Conservation (phyloP, 148 eudicot genomes). For the Spergularia marina region DNA sequence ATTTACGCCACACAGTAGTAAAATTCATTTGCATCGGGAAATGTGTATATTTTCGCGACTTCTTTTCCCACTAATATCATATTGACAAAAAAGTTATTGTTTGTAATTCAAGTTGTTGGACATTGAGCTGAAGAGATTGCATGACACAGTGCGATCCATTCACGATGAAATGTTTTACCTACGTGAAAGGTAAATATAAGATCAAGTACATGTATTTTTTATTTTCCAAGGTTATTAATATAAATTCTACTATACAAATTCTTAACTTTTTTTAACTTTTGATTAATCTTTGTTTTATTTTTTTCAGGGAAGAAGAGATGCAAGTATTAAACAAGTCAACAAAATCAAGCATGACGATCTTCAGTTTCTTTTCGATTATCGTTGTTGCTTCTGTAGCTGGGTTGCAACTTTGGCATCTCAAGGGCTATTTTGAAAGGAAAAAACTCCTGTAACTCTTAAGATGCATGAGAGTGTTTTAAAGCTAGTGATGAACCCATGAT, state of each 20-base stretch:
- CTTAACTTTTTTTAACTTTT: background rate
- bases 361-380: slow-evolving; percentile 45
- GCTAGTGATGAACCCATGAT: too few relatives aligned
- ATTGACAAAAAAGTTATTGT: too few relatives aligned
- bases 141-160: slow-evolving; percentile 41
- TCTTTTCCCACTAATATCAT: too few relatives aligned
- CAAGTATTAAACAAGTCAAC: slow-evolving; percentile 50
- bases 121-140: slow-evolving; percentile 47
- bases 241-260: background rate
- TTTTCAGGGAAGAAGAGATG: slow-evolving; percentile 55
- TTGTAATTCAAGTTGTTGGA: slow-evolving; percentile 39
- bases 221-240: background rate
- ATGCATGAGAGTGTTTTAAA: background rate
- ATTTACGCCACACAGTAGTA: too few relatives aligned
- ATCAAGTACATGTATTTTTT: background rate
- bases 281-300: background rate
- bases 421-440: slow-evolving; percentile 56
- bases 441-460: slow-evolving; percentile 38
- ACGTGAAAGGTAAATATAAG: slow-evolving; percentile 49
- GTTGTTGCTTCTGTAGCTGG: slow-evolving; percentile 51
- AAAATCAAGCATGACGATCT: slow-evolving; percentile 45
- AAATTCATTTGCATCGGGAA: too few relatives aligned
- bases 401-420: slow-evolving; percentile 57
- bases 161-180: slow-evolving; percentile 75
- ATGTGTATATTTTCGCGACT: too few relatives aligned